Base-by-base conservation (phyloP, 495 filamentous ascomycete genomes). In the Penicillium roqueforti region DNA sequence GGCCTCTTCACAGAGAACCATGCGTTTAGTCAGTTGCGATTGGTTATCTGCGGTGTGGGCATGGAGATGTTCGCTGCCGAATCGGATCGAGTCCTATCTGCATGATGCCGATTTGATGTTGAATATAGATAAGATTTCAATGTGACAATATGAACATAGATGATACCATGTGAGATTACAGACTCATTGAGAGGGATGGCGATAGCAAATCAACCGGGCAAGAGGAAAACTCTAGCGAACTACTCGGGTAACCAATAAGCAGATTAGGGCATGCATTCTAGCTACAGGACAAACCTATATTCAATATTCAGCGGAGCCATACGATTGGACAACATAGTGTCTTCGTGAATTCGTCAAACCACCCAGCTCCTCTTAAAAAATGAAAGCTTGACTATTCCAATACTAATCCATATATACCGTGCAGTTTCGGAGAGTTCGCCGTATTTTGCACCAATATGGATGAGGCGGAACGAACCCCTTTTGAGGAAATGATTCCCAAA, bases 21-120 rank as follows among this genome's bases (percentile, higher is more conserved):
- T 1, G 41, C 20, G 6, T 16, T 19, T 41, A 44, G 5, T 3
- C 54, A 59, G 32, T 37, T 41, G 11, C 68, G 65, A 42, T 56
- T 84, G 45, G 39, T 84, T 26, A 63, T 82, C 4, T 75, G 73
- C 46, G 82, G 82, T 19, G 80, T 83, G 50, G 82, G 82, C 2
- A 79, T 83, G 73, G 79, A 84, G 48, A 53, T 76, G 47, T 70
- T 75, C 36, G 38, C 54, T 16, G 34, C 65, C 20, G 43, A 48
- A 23, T 38, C 66, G 55, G 28, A 31, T 39, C 49, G 51, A 53
- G 7, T 47, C 32, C 9, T 19, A 19, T 37, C 28, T 51, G 13
- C 37, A 25, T 49, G 31, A 49, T 58, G 53, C 61, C 49, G 60
- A 61, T 25, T 38, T 38, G 40, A 63, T 51, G 60, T 32, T 14